Conservation (phyloP, 345 rosid species). For the Schrenkiella parvula region DNA sequence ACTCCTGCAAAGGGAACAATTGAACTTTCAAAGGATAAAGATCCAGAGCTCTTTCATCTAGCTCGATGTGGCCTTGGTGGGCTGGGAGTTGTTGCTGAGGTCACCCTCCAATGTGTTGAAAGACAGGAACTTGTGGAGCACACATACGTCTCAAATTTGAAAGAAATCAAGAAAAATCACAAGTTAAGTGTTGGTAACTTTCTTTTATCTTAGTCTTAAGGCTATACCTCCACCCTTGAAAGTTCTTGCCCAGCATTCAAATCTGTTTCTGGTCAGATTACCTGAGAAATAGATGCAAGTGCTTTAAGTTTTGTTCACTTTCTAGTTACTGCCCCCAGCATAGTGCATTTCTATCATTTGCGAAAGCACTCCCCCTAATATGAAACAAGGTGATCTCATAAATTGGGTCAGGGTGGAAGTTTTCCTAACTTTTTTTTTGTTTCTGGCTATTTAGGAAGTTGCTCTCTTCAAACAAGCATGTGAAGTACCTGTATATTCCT, state of each 20-base stretch:
- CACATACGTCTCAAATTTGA: constrained; percentile 62
- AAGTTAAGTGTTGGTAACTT: constrained; percentile 42
- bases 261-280: not conserved
- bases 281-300: not conserved
- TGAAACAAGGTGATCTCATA: not conserved
- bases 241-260: not conserved
- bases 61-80: constrained; percentile 97
- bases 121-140: constrained; percentile 95
- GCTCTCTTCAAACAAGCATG: constrained; percentile 84
- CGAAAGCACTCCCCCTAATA: not conserved
- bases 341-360: not conserved
- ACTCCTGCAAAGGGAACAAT: constrained; percentile 95
- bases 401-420: not conserved
- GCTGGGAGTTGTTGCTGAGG: constrained; percentile 97
- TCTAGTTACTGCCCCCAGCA: not conserved
- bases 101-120: constrained; percentile 87
- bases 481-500: constrained; percentile 86
- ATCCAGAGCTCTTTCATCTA: constrained; percentile 83
- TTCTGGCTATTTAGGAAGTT: constrained; percentile 59
- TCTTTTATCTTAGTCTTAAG: not conserved
- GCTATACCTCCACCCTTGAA: not conserved
- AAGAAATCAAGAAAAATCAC: constrained; percentile 88
- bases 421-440: constrained; percentile 3
- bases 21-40: constrained; percentile 78
- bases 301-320: not conserved